A percentile compares a stretch with the other conserved stretches of the same genome.
Evolutionary conservation across 805 yeast genomes (phyloP).

Genomic region (Pichia occidentalis): DNA sequence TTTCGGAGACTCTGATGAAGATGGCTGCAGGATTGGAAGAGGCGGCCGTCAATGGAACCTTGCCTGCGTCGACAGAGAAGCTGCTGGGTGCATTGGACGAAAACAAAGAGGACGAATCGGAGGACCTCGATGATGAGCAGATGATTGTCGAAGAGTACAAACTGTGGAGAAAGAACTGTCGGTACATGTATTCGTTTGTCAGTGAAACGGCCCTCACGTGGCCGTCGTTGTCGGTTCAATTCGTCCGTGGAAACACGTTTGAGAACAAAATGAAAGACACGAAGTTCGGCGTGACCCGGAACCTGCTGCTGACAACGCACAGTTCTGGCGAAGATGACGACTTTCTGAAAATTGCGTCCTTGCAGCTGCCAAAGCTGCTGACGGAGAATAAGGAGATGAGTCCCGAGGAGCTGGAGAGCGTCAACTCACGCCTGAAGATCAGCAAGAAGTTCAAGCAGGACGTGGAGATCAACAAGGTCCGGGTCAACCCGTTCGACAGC

Average conservation of each 20-base stretch:
- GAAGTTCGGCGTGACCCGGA: slow-evolving; percentile 33
- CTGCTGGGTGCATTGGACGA: slow-evolving; percentile 1
- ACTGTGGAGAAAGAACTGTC: slow-evolving; percentile 75
- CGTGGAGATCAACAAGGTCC: slow-evolving; percentile 66
- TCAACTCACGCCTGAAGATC: slow-evolving; percentile 52
- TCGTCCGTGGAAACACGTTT: slow-evolving; percentile 49
- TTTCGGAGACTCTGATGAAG: neutral
- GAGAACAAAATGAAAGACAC: slow-evolving; percentile 22
- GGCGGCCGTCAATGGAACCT: neutral
- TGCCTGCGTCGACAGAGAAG: neutral
- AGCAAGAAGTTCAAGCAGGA: slow-evolving; percentile 53
- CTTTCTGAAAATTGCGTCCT: slow-evolving; percentile 57
- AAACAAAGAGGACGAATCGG: neutral
- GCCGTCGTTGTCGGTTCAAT: slow-evolving; percentile 77
- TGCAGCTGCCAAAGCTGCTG: slow-evolving; percentile 48
- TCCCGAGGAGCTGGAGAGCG: slow-evolving; percentile 27
- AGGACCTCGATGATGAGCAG: slow-evolving; percentile 12
- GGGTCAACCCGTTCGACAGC: slow-evolving; percentile 59
- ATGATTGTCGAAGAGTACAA: slow-evolving; percentile 62
- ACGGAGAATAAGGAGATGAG: slow-evolving; percentile 20
- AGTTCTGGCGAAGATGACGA: slow-evolving; percentile 65
- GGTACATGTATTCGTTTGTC: slow-evolving; percentile 76
- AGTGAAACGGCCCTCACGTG: slow-evolving; percentile 73
- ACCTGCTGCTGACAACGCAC: slow-evolving; percentile 63
- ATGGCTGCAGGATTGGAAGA: neutral